A percentile compares a stretch with the other conserved stretches of the same genome.
Conservation (phyloP, 306 rosid species). For the Mimosa bimucronata region DNA sequence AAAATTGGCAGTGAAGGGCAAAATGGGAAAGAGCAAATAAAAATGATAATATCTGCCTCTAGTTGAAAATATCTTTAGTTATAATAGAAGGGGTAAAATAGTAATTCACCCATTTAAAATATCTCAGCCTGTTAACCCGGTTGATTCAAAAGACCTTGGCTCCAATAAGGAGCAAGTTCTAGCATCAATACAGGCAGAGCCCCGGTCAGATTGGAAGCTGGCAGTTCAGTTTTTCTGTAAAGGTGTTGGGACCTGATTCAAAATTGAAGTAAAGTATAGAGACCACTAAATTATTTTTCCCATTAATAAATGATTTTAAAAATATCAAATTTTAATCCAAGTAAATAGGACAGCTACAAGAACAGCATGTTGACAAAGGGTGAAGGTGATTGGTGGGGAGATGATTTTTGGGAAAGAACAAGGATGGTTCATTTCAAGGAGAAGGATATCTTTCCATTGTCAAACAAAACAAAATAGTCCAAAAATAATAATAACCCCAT, state of each 20-base stretch:
- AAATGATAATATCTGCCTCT: no score
- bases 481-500: neutral
- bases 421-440: neutral
- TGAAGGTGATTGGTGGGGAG: neutral
- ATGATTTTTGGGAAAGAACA: neutral
- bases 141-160: conserved; percentile 69
- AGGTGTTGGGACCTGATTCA: no score
- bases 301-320: no score
- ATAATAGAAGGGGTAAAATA: no score
- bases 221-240: conserved; percentile 90
- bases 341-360: neutral
- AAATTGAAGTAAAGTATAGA: no score
- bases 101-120: no score
- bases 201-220: conserved; percentile 86
- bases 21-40: no score
- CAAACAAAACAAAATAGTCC: neutral
- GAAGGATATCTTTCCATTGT: neutral
- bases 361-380: neutral
- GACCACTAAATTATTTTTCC: no score
- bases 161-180: conserved; percentile 81
- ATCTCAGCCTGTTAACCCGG: conserved; percentile 72
- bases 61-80: no score
- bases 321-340: no score
- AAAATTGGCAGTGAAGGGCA: no score
- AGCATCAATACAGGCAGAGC: conserved; percentile 84